Conservation (phyloP, 805 yeast species). For the Starmerella bombi region DNA sequence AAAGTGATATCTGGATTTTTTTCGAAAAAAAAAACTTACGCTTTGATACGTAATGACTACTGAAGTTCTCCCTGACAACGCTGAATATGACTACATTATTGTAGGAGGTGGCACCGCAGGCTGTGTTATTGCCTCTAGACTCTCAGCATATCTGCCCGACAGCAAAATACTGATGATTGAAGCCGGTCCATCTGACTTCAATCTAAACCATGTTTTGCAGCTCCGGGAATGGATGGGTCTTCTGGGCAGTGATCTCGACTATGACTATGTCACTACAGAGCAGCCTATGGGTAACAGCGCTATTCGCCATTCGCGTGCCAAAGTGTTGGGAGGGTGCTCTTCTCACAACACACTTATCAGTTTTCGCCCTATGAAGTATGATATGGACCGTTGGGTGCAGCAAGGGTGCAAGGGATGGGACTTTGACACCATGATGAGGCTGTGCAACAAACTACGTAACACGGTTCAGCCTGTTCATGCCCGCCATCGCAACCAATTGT, state of each 20-base stretch:
- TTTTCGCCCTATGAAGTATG: conserved; percentile 25
- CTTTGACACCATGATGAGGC: conserved; percentile 22
- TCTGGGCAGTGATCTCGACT: conserved; percentile 25
- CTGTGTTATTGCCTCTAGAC: conserved; percentile 26
- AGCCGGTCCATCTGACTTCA: conserved; percentile 23
- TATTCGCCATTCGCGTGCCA: conserved; percentile 25
- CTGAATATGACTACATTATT: conserved; percentile 21
- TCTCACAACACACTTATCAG: conserved; percentile 27
- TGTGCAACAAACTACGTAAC: conserved; percentile 14
- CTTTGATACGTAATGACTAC: conserved; percentile 2
- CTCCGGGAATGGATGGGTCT: conserved; percentile 18
- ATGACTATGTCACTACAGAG: conserved; percentile 26
- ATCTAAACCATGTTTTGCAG: conserved; percentile 6
- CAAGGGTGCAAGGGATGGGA: conserved; percentile 27
- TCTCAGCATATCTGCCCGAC: conserved; percentile 25
- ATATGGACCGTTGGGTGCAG: conserved; percentile 25
- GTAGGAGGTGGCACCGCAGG: conserved; percentile 28
- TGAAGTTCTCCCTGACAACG: conserved; percentile 2
- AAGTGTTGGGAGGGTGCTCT: conserved; percentile 28
- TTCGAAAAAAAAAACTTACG: conserved; percentile 7
- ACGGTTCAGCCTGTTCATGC: conserved; percentile 14
- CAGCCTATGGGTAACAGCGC: conserved; percentile 13
- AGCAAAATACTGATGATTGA: conserved; percentile 24
- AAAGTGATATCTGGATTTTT: conserved; percentile 6
- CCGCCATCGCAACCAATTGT: conserved; percentile 13